phyloP scores from a whole-genome alignment of 345 rosid species.

The Schrenkiella parvula region DNA sequence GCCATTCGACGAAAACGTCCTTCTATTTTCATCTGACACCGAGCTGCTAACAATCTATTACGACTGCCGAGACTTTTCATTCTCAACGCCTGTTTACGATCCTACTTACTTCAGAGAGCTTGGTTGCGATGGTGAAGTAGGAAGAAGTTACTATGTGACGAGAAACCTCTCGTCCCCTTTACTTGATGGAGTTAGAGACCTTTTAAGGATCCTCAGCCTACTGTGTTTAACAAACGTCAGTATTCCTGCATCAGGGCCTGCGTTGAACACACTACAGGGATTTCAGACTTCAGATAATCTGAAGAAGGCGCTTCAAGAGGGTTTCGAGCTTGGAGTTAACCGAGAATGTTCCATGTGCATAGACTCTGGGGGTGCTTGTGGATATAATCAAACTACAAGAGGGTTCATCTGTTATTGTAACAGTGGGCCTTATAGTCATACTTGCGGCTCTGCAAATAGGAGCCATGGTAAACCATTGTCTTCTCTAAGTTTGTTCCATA shows the following conservation, averaged over 20 bases:
- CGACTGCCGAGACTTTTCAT: not conserved
- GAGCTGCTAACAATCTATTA: slow-evolving; percentile 32
- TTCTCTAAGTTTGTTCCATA: not conserved
- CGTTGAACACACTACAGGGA: not conserved
- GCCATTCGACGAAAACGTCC: not conserved
- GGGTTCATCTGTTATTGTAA: slow-evolving; percentile 29
- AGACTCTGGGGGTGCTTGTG: slow-evolving; percentile 34
- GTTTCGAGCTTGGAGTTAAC: slow-evolving; percentile 30
- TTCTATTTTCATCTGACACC: not conserved
- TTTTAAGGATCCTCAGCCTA: not conserved
- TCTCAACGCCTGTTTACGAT: not conserved
- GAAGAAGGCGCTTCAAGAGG: slow-evolving; percentile 3
- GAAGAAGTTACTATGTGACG: slow-evolving; percentile 10
- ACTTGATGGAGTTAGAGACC: too few relatives aligned
- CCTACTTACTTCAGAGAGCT: not conserved
- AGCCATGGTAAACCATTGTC: not conserved
- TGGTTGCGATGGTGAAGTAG: not conserved
- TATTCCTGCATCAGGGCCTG: not conserved
- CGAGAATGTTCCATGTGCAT: slow-evolving; percentile 14
- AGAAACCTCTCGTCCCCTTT: not conserved
- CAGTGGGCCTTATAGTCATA: not conserved
- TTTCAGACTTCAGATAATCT: not conserved
- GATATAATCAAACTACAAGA: not conserved
- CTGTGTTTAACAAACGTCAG: not conserved
- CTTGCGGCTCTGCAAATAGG: not conserved